These are phyloP conservation scores for Yamadazyma jaroonii DNA, from an alignment of 1,139 yeast genomes.

Conservation along the genomic window DNA sequence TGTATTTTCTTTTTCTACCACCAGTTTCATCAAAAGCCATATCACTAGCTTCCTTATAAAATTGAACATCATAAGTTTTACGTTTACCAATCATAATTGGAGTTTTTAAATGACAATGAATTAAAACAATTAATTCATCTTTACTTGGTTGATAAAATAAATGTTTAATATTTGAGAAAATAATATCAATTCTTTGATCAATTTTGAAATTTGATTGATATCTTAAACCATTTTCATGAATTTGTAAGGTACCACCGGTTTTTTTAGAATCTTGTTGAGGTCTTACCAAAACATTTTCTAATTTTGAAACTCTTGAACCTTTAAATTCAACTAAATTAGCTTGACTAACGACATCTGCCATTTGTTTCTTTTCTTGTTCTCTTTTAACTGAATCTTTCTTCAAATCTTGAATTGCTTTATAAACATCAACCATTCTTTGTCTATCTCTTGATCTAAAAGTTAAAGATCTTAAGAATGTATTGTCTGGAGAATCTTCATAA, in stretches of 20 bases:
- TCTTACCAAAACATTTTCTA: constrained; percentile 86
- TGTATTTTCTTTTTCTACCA: constrained; percentile 81
- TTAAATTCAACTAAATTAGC: constrained; percentile 81
- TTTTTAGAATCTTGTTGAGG: constrained; percentile 97
- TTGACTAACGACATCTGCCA: constrained; percentile 94
- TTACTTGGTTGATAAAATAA: constrained; percentile 94
- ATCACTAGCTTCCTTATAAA: constrained; percentile 95
- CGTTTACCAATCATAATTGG: constrained; percentile 96
- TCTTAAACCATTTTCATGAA: constrained; percentile 94
- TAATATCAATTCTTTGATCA: constrained; percentile 84
- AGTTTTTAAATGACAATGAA: constrained; percentile 87
- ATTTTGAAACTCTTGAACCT: constrained; percentile 74
- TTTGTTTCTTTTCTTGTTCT: constrained; percentile 85
- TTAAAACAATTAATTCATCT: constrained; percentile 87
- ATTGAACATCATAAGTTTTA: constrained; percentile 93
- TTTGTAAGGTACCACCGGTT: constrained; percentile 84
- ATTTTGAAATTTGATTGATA: constrained; percentile 80
- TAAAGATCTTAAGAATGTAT: constrained; percentile 81
- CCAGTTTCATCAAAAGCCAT: constrained; percentile 98
- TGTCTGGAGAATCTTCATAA: constrained; percentile 83
- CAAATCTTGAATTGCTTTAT: constrained; percentile 86
- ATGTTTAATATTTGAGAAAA: constrained; percentile 89
- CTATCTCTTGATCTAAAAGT: constrained; percentile 89
- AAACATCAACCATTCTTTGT: constrained; percentile 88
- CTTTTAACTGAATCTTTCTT: constrained; percentile 90